Base-by-base conservation (phyloP, 2,329 filamentous ascomycete genomes). In the Colletotrichum noveboracense region DNA sequence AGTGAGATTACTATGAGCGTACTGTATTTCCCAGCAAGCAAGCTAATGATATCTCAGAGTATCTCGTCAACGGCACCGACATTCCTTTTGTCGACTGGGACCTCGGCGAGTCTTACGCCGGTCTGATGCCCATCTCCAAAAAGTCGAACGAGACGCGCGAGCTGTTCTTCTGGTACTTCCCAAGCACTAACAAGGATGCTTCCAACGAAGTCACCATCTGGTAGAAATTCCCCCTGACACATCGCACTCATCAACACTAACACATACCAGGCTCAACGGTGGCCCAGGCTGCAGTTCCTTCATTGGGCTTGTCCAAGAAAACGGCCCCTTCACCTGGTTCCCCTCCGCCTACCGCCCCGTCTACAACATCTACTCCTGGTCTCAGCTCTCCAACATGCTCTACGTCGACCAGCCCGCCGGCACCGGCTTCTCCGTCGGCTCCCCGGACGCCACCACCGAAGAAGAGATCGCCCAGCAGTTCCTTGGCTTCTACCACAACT, bases 401-500 rank as follows among this genome's bases (percentile, higher is more conserved):
- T 78, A 77, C 30, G 58, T 78, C 14, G 77, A 66, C 66, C 72
- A 71, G 75, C 75, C 74, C 36, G 77, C 78, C 52, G 82, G 81
- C 48, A 83, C 80, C 4, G 84, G 84, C 7, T 86, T 86, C 70
- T 78, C 26, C 2, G 89, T 91, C 38, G 94, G 94, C 16, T 89
- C 85, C 0, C 87, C 91, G 6, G 94, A 89, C 1, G 93, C 93
- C n/a, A 91, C 87, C 5, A 90, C 89, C 78, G 92, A 95, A 78
- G 89, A 91, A 34, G 93, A 95, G 77, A 88, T 93, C 2, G 93
- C 93, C 0, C 83, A 86, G 28, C 90, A 96, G 79, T 95, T 96
- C 82, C 87, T 94, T 13, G 93, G 93, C 64, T 97, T 95, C 85
- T 96, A 92, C 89, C 92, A 93, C 85, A 95, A 95, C 85, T 96